These are phyloP conservation scores for Termitomyces sp. DNA, from an alignment of 768 basidiomycete species.

Conservation along the genomic window DNA sequence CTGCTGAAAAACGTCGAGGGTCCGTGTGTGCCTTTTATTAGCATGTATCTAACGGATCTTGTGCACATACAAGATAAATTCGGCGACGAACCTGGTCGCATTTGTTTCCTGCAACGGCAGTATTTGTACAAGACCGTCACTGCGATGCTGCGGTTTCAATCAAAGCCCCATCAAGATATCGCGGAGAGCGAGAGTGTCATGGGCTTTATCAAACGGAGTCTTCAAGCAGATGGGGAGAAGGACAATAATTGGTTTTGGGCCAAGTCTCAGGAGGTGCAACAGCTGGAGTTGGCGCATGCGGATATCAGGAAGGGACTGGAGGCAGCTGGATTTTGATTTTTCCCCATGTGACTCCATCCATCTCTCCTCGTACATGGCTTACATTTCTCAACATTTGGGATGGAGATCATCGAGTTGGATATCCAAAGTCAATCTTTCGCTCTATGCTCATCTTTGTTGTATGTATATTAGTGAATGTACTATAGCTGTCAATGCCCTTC, in stretches of 20 bases:
- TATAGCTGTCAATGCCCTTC: background rate
- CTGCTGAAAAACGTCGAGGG: slow-evolving; percentile 46
- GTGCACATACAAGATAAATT: slow-evolving; percentile 52
- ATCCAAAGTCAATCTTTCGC: background rate
- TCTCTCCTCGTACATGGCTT: background rate
- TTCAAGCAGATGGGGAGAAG: slow-evolving; percentile 36
- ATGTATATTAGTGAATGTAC: background rate
- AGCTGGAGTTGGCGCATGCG: slow-evolving; percentile 54
- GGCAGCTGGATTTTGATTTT: slow-evolving; percentile 56
- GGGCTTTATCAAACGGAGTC: slow-evolving; percentile 44
- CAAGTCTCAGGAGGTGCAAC: slow-evolving; percentile 58
- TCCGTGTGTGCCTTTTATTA: slow-evolving; percentile 68
- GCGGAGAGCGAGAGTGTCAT: slow-evolving; percentile 42
- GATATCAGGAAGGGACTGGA: slow-evolving; percentile 68
- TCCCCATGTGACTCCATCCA: background rate
- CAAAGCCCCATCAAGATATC: slow-evolving; percentile 51
- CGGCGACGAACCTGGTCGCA: slow-evolving; percentile 33
- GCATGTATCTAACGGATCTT: slow-evolving; percentile 60
- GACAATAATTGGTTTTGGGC: slow-evolving; percentile 55
- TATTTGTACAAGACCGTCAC: slow-evolving; percentile 54
- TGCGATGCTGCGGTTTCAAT: slow-evolving; percentile 57
- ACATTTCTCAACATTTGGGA: background rate
- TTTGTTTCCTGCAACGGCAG: slow-evolving; percentile 55
- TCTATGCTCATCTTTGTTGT: background rate
- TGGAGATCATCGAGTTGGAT: background rate